These are phyloP conservation scores for Xylaria sp. DNA, from an alignment of 2,329 filamentous ascomycete genomes.

Conservation along the genomic window DNA sequence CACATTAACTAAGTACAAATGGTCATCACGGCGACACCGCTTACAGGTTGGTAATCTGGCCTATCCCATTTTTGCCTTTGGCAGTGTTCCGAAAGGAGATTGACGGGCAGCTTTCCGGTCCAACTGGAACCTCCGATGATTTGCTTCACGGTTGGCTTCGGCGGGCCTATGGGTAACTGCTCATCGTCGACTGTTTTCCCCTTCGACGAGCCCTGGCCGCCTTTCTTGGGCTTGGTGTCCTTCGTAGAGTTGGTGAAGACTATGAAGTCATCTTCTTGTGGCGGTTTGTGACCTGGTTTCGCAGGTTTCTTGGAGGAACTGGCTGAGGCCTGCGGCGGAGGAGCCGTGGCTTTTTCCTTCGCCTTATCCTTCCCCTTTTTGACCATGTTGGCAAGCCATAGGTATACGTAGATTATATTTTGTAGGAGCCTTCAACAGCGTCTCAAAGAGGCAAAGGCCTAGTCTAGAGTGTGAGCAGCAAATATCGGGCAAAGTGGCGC, in stretches of 20 bases:
- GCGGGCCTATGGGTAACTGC: slow-evolving; percentile 56
- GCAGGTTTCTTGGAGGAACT: slow-evolving; percentile 50
- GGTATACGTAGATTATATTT: slow-evolving; percentile 17
- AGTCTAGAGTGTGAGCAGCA: neutral
- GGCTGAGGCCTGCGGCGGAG: slow-evolving; percentile 49
- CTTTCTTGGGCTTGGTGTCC: slow-evolving; percentile 60
- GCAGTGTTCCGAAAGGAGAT: slow-evolving; percentile 91
- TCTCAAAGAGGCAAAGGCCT: slow-evolving; percentile 11
- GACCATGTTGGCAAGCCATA: slow-evolving; percentile 55
- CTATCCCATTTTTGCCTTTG: slow-evolving; percentile 96
- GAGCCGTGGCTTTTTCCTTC: slow-evolving; percentile 60
- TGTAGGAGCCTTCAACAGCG: neutral
- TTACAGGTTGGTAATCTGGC: slow-evolving; percentile 87
- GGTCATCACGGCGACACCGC: slow-evolving; percentile 39
- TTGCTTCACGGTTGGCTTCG: slow-evolving; percentile 75
- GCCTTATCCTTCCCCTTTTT: slow-evolving; percentile 67
- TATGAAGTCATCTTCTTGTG: slow-evolving; percentile 63
- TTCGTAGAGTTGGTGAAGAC: slow-evolving; percentile 69
- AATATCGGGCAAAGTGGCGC: slow-evolving; percentile 19
- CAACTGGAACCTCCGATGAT: slow-evolving; percentile 94
- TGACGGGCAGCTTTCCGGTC: slow-evolving; percentile 96
- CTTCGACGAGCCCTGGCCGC: slow-evolving; percentile 43
- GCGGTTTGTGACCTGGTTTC: slow-evolving; percentile 49
- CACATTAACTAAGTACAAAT: slow-evolving; percentile 44
- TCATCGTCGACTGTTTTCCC: slow-evolving; percentile 45